Evolutionary conservation across 257 asterid genomes (phyloP).

Genomic region (Penstemon barbatus): DNA sequence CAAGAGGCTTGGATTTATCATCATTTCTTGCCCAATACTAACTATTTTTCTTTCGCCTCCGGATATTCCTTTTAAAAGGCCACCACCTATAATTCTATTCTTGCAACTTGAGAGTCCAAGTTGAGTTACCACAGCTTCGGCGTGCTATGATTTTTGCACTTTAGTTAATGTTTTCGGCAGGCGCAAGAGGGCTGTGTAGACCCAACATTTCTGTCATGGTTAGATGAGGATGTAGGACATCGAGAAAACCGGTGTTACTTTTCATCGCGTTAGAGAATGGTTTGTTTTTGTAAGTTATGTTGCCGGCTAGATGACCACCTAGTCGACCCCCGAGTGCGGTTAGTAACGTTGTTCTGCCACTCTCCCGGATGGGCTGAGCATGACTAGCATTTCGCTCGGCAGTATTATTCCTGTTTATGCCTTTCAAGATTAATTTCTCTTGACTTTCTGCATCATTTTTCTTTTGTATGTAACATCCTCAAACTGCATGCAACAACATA

Average conservation of each 20-base stretch:
- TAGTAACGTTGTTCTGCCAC: constrained; percentile 64
- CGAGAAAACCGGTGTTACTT: constrained; percentile 67
- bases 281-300: constrained; percentile 50
- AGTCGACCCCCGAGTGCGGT: constrained; percentile 69
- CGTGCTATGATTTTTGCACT: constrained; percentile 41
- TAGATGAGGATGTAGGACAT: constrained; percentile 55
- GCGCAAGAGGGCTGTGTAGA: constrained; percentile 62
- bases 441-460: constrained; percentile 23
- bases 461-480: constrained; percentile 50
- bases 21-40: constrained; percentile 75
- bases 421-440: constrained; percentile 52
- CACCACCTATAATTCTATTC: constrained; percentile 50
- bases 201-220: constrained; percentile 58
- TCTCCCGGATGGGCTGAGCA: constrained; percentile 76
- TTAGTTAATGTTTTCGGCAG: constrained; percentile 45
- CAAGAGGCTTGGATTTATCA: constrained; percentile 62
- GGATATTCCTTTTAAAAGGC: constrained; percentile 51
- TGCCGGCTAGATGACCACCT: constrained; percentile 41
- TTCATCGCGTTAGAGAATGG: constrained; percentile 56
- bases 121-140: constrained; percentile 54
- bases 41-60: constrained; percentile 77
- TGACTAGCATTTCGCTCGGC: constrained; percentile 68
- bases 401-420: constrained; percentile 46
- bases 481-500: constrained; percentile 39
- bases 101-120: constrained; percentile 55